Evolutionary conservation across 2,329 filamentous ascomycete genomes (phyloP).

Genomic region (Fusarium goolgardi): DNA sequence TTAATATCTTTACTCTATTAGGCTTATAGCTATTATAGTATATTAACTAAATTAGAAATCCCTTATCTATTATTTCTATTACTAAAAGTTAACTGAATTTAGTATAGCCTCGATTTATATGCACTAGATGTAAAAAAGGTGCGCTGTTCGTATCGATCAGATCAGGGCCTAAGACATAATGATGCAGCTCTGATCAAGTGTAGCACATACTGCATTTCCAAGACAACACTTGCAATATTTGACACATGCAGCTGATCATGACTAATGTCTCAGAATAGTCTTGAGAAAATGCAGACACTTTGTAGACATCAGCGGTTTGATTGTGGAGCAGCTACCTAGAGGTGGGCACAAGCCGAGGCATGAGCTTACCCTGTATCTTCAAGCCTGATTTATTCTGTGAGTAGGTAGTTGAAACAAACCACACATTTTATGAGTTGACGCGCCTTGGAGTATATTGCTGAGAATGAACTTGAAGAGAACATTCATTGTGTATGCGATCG

Average conservation of each 20-base stretch:
- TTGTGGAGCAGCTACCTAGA: conserved; percentile 7
- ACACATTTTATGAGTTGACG: not conserved
- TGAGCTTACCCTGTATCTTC: conserved; percentile 21
- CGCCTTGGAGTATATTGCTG: not conserved
- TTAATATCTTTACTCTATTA: no score
- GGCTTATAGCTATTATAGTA: no score
- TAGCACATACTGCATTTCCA: not conserved
- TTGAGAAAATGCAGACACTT: not conserved
- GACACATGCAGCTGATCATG: conserved; percentile 8
- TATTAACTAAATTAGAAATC: no score
- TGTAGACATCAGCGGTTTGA: not conserved
- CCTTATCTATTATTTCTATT: no score
- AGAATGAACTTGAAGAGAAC: no score
- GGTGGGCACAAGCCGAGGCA: conserved; percentile 1
- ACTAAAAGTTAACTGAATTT: no score
- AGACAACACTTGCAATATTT: not conserved
- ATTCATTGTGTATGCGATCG: not conserved
- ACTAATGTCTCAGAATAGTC: not conserved
- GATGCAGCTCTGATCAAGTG: not conserved
- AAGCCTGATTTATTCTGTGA: not conserved
- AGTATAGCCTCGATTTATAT: no score
- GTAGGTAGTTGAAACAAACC: not conserved
- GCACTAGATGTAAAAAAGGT: no score
- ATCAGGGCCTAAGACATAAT: not conserved
- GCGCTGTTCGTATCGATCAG: no score